phyloP scores from a whole-genome alignment of 495 filamentous ascomycete genomes.

The Viridothelium virens region DNA sequence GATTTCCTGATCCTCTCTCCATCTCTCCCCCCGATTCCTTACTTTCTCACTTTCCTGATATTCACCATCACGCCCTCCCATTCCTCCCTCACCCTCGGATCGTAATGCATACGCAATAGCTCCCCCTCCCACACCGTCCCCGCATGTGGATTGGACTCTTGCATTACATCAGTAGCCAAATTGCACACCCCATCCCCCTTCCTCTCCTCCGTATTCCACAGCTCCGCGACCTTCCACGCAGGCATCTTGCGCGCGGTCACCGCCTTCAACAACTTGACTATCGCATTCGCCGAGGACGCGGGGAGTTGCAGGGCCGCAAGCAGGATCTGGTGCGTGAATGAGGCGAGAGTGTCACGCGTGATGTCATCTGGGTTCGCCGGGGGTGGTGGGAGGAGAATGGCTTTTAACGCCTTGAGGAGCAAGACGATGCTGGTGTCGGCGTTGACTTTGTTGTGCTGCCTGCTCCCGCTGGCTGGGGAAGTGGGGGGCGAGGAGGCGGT shows the following conservation, averaged over 20 bases:
- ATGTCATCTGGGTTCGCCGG: constrained; percentile 46
- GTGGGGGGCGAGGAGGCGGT: constrained; percentile 55
- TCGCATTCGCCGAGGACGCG: constrained; percentile 74
- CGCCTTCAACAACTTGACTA: constrained; percentile 63
- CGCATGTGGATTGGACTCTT: constrained; percentile 81
- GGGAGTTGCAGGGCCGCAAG: constrained; percentile 74
- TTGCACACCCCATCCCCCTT: constrained; percentile 71
- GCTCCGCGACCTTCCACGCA: constrained; percentile 55
- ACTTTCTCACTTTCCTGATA: constrained; percentile 26
- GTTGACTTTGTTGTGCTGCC: constrained; percentile 64
- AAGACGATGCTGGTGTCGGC: constrained; percentile 87
- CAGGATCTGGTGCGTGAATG: constrained; percentile 88
- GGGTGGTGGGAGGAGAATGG: constrained; percentile 61
- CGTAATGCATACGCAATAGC: constrained; percentile 74
- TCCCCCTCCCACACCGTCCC: constrained; percentile 91
- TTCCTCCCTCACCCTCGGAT: constrained; percentile 74
- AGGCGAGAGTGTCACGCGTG: constrained; percentile 70
- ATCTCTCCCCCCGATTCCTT: neutral
- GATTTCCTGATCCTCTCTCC: too few relatives aligned
- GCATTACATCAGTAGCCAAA: constrained; percentile 52
- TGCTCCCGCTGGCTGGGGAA: constrained; percentile 22
- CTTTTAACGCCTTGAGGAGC: constrained; percentile 73
- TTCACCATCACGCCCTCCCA: constrained; percentile 63
- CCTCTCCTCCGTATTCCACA: constrained; percentile 87
- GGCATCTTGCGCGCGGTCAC: constrained; percentile 56